Evolutionary conservation across 169 alveolate genomes (phyloP).

Genomic region (Miamiensis avidus): DNA sequence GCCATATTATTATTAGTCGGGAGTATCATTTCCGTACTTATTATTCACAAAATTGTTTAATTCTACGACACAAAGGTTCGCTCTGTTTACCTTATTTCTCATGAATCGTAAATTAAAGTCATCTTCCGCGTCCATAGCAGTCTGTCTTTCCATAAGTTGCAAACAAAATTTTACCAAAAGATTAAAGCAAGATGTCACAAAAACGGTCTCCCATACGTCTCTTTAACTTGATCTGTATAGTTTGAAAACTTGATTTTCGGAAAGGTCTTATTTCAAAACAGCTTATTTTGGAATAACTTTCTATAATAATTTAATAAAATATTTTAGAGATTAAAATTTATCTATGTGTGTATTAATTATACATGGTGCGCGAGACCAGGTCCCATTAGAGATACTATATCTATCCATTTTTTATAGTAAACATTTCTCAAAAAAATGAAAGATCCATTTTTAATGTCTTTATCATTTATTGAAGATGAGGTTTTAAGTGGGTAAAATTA

Average conservation of each 20-base stretch:
- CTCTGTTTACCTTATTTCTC: constrained; percentile 14
- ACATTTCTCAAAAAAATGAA: constrained; percentile 4
- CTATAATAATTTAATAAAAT: neutral
- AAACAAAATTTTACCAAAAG: neutral
- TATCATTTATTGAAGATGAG: neutral
- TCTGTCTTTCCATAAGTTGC: neutral
- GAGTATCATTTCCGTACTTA: constrained; percentile 29
- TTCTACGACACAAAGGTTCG: constrained; percentile 23
- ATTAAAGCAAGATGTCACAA: neutral
- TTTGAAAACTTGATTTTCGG: constrained; percentile 24
- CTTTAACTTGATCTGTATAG: constrained; percentile 3
- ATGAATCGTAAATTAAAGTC: neutral
- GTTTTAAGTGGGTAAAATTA: constrained; percentile 5
- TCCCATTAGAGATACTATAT: neutral
- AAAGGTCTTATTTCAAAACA: neutral
- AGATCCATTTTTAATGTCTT: constrained; percentile 1
- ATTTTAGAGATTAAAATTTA: neutral
- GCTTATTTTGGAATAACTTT: constrained; percentile 10
- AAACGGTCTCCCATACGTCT: constrained; percentile 22
- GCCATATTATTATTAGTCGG: constrained; percentile 48
- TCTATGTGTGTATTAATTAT: neutral
- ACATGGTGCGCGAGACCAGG: neutral
- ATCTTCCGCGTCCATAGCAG: neutral
- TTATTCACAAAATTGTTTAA: constrained; percentile 37
- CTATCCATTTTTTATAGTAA: constrained; percentile 14